phyloP scores from a whole-genome alignment of 2,329 filamentous ascomycete genomes.

The Orbilia ellipsospora region DNA sequence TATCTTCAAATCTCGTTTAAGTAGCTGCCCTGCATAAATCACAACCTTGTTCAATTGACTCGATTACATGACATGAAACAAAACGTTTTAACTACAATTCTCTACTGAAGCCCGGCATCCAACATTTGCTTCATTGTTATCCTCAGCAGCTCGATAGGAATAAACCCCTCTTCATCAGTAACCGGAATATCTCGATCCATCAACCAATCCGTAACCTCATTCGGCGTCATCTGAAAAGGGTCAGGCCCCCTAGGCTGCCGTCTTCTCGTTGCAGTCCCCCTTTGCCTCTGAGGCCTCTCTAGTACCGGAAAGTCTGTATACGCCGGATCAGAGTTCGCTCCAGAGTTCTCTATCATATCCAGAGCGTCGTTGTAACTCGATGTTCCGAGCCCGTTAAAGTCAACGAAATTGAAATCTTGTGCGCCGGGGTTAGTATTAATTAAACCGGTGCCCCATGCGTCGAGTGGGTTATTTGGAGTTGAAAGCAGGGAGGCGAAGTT shows the following conservation, averaged over 20 bases:
- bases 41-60: too few species aligned
- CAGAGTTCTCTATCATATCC: neutral
- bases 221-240: constrained; percentile 4
- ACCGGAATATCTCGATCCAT: constrained; percentile 3
- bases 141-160: constrained; percentile 5
- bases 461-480: neutral
- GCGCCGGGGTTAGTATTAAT: too few species aligned
- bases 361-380: neutral
- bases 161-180: constrained; percentile 1
- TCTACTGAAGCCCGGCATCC: neutral
- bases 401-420: too few species aligned
- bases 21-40: too few species aligned
- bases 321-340: neutral
- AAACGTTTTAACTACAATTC: too few species aligned
- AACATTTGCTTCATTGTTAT: neutral
- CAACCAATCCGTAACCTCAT: constrained; percentile 10
- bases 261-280: neutral
- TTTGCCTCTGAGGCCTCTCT: neutral
- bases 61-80: too few species aligned
- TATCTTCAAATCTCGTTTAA: too few species aligned
- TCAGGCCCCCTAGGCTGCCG: neutral
- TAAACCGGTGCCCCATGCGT: neutral
- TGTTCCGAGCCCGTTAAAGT: neutral
- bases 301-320: neutral
- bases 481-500: neutral